Evolutionary conservation across 2,329 filamentous ascomycete species (phyloP).

Genomic region (Coniella vitis): DNA sequence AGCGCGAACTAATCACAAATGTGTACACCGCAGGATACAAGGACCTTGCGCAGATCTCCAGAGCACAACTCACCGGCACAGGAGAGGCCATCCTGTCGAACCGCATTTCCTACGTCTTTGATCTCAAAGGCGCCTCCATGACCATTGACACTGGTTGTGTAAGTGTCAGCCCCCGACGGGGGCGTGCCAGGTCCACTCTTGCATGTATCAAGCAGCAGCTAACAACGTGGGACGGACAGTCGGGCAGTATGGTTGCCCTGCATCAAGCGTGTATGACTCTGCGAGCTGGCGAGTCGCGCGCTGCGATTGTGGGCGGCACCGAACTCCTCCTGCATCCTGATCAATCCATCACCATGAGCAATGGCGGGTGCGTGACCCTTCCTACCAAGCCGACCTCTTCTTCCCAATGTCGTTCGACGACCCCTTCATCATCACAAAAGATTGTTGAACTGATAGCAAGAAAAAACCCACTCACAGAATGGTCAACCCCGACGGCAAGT

Average conservation of each 20-base stretch:
- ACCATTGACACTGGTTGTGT: constrained; percentile 28
- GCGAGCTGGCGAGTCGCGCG: constrained; percentile 22
- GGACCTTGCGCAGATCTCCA: constrained; percentile 17
- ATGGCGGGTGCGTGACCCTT: constrained; percentile 3
- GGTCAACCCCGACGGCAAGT: constrained; percentile 20
- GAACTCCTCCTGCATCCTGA: constrained; percentile 23
- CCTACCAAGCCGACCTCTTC: too few species aligned
- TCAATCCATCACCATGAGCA: constrained; percentile 17
- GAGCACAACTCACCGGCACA: constrained; percentile 16
- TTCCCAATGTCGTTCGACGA: too few species aligned
- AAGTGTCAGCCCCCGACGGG: too few species aligned
- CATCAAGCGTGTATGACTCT: constrained; percentile 27
- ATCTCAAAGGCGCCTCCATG: constrained; percentile 24
- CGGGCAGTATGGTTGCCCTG: constrained; percentile 24
- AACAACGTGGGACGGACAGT: constrained; percentile 9
- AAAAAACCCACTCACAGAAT: constrained; percentile 1
- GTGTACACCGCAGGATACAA: constrained; percentile 16
- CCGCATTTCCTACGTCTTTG: constrained; percentile 23
- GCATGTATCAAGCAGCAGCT: background rate
- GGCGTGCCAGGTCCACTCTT: too few species aligned
- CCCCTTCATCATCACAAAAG: too few species aligned
- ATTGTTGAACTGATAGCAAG: too few species aligned
- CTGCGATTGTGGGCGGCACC: constrained; percentile 22
- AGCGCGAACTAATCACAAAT: too few species aligned
- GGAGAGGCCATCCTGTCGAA: constrained; percentile 20